Conservation (phyloP, 176 grass and related monocot genomes). For the Oryza glaberrima region DNA sequence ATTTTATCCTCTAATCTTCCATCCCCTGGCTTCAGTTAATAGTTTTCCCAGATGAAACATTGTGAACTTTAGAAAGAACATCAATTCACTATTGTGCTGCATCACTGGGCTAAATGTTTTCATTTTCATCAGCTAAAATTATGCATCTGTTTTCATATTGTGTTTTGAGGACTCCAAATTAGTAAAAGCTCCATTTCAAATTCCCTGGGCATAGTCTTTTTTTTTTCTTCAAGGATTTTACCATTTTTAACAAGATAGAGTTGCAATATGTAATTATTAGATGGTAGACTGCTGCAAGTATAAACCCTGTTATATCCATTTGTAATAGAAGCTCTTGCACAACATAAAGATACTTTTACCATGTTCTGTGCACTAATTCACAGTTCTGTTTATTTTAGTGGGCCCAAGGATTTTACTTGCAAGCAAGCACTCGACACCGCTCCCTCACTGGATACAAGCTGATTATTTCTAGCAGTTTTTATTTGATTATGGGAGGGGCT, state of each 20-base stretch:
- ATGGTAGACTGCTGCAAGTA: neutral
- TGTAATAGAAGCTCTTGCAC: neutral
- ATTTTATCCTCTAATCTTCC: neutral
- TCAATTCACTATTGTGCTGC: neutral
- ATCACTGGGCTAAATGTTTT: neutral
- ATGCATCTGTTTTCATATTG: neutral
- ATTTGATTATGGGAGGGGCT: conserved; percentile 4
- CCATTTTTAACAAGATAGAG: too few species aligned
- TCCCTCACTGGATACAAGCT: neutral
- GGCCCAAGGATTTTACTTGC: conserved; percentile 19
- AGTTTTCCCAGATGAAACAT: neutral
- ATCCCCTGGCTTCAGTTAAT: neutral
- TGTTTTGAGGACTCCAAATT: neutral
- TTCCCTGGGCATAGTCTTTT: neutral
- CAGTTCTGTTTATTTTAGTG: conserved; percentile 23
- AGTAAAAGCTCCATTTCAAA: neutral
- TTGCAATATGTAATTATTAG: neutral
- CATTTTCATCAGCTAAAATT: neutral
- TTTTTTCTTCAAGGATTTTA: too few species aligned
- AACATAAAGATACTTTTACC: neutral
- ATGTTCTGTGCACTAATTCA: conserved; percentile 19
- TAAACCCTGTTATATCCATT: neutral
- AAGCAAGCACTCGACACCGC: neutral
- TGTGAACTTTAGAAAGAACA: neutral
- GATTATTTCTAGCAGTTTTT: conserved; percentile 14